These are phyloP conservation scores for Termitomyces sp. DNA, from an alignment of 768 basidiomycete species.

Conservation along the genomic window DNA sequence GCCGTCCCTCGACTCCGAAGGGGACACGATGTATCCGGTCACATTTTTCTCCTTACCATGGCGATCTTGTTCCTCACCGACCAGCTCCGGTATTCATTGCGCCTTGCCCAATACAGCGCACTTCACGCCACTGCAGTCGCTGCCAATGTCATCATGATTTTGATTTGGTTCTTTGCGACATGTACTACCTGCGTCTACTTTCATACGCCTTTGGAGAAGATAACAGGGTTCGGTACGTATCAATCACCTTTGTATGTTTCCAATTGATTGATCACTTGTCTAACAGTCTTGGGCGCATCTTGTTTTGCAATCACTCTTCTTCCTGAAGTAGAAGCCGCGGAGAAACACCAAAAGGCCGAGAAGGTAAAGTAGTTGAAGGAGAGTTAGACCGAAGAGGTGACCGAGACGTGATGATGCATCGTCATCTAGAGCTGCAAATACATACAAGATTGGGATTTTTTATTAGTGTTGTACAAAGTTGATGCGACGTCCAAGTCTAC, in stretches of 20 bases:
- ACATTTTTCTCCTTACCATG: constrained; percentile 86
- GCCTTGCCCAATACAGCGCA: constrained; percentile 31
- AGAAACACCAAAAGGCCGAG: constrained; percentile 3
- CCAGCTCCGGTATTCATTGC: constrained; percentile 60
- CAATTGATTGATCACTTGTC: neutral
- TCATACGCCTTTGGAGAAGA: constrained; percentile 85
- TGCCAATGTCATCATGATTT: constrained; percentile 44
- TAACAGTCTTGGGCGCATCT: constrained; percentile 16
- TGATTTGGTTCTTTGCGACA: constrained; percentile 68
- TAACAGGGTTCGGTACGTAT: constrained; percentile 76
- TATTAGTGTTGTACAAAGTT: constrained; percentile 3
- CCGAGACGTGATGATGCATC: neutral
- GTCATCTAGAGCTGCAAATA: neutral
- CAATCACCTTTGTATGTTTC: too few species aligned
- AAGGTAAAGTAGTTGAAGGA: constrained; percentile 1
- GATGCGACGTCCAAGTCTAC: neutral
- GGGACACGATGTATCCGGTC: constrained; percentile 94
- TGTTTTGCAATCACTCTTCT: constrained; percentile 16
- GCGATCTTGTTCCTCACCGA: constrained; percentile 73
- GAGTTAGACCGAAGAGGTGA: neutral
- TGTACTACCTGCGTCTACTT: constrained; percentile 88
- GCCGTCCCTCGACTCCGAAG: constrained; percentile 59
- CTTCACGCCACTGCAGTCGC: constrained; percentile 46
- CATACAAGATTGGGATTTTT: neutral
- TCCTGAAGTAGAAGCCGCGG: constrained; percentile 5